These are phyloP conservation scores for Hymenoscyphus repandus DNA, from an alignment of 2,329 filamentous ascomycete species.

Conservation along the genomic window DNA sequence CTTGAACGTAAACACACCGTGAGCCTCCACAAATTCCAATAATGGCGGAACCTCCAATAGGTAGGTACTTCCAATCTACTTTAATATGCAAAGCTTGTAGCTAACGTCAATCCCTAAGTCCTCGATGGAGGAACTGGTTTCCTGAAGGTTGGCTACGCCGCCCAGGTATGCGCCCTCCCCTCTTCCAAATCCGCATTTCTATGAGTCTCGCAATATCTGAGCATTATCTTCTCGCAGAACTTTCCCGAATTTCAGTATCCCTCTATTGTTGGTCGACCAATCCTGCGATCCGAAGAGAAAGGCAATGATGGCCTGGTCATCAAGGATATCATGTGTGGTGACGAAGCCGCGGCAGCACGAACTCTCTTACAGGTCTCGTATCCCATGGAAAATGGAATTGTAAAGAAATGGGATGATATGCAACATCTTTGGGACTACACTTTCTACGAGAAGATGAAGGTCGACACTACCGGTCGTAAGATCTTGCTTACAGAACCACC, in stretches of 20 bases:
- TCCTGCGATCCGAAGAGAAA: constrained; percentile 90
- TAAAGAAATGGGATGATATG: constrained; percentile 99
- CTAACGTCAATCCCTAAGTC: constrained; percentile 49
- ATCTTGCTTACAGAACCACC: constrained; percentile 96
- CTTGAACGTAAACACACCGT: not conserved
- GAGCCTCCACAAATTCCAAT: constrained; percentile 18
- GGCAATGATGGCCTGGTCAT: constrained; percentile 61
- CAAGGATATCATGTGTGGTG: constrained; percentile 99
- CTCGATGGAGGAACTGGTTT: constrained; percentile 99
- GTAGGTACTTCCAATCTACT: constrained; percentile 16
- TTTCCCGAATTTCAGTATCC: constrained; percentile 99
- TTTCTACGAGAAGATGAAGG: constrained; percentile 93
- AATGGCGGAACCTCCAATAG: constrained; percentile 34
- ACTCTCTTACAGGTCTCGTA: constrained; percentile 99
- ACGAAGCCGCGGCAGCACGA: constrained; percentile 91
- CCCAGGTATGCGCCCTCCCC: constrained; percentile 52
- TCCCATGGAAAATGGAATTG: constrained; percentile 99
- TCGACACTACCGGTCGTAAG: constrained; percentile 88
- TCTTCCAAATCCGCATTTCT: not conserved
- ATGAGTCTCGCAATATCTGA: constrained; percentile 2
- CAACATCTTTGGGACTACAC: constrained; percentile 99
- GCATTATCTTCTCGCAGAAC: constrained; percentile 53
- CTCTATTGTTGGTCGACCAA: constrained; percentile 95
- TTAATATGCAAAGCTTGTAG: not conserved
- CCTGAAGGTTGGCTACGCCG: constrained; percentile 98